Percentiles rank a stretch among this genome's conserved stretches.
Conservation (phyloP, 345 rosid species). For the Brassica juncea region DNA sequence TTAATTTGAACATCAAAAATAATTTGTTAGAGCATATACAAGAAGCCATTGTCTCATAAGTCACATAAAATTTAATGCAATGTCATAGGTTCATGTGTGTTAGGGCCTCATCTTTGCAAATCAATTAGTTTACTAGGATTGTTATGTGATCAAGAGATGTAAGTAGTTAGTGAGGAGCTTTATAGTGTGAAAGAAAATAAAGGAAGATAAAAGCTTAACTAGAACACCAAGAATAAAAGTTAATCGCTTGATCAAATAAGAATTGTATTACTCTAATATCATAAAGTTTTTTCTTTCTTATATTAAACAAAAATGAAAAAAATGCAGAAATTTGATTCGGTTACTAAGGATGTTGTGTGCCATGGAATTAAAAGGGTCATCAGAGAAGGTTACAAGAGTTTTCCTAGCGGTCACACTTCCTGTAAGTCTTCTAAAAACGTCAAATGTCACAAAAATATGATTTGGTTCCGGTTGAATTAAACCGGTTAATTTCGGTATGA, state of each 20-base stretch:
- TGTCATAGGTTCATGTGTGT: neutral
- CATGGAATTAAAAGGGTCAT: slow-evolving; percentile 46
- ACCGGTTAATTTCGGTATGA: neutral
- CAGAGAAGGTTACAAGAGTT: slow-evolving; percentile 76
- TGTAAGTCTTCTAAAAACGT: slow-evolving; percentile 38
- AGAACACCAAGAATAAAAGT: neutral
- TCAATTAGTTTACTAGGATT: neutral
- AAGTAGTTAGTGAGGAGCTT: neutral
- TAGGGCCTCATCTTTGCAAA: neutral
- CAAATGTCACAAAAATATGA: neutral
- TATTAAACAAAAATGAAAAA: slow-evolving; percentile 9
- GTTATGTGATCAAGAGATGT: neutral
- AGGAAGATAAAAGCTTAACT: neutral
- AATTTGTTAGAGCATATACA: neutral
- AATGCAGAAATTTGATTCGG: slow-evolving; percentile 49
- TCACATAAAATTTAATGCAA: neutral
- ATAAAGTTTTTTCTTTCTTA: neutral
- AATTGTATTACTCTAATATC: neutral
- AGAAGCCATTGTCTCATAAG: neutral
- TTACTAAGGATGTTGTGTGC: slow-evolving; percentile 51
- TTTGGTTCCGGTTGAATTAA: neutral
- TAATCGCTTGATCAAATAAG: neutral
- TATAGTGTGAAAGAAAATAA: neutral
- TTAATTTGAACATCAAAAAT: neutral
- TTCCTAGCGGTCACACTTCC: slow-evolving; percentile 72